These are phyloP conservation scores for Aphanomyces cochlioides DNA, from an alignment of 352 stramenopile species.

Conservation along the genomic window DNA sequence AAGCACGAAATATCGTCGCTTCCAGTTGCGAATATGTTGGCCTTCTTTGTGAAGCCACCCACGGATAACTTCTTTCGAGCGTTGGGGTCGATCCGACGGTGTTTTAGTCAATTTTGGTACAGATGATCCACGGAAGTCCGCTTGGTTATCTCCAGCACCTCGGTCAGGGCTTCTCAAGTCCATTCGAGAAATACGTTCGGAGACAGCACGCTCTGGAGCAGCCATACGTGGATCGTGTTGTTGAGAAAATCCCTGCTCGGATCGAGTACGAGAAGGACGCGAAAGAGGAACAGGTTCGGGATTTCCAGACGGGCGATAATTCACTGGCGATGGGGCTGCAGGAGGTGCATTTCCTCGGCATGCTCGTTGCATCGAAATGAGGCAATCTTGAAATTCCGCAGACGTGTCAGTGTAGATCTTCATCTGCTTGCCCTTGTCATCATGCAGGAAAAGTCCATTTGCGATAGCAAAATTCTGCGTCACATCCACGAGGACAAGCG, in stretches of 20 bases:
- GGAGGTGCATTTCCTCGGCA: constrained; percentile 41
- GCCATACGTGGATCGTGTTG: neutral
- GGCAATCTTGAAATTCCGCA: constrained; percentile 63
- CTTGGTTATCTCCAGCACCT: too few relatives aligned
- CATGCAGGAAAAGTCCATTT: constrained; percentile 76
- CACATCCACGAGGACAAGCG: constrained; percentile 77
- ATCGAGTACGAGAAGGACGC: neutral
- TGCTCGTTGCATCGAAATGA: constrained; percentile 55
- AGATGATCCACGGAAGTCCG: neutral
- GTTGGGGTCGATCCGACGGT: neutral
- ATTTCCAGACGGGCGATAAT: neutral
- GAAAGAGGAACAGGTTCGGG: constrained; percentile 4
- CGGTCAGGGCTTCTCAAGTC: neutral
- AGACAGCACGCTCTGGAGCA: neutral
- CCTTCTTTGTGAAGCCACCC: constrained; percentile 75
- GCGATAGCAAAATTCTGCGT: constrained; percentile 76
- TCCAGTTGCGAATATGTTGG: constrained; percentile 60
- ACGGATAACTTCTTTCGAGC: constrained; percentile 11
- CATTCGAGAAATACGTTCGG: neutral
- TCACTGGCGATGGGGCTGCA: neutral
- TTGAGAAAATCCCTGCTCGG: neutral
- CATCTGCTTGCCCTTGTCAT: constrained; percentile 67
- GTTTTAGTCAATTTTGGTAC: neutral
- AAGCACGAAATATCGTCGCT: constrained; percentile 47
- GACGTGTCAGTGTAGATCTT: constrained; percentile 82